Evolutionary conservation across 148 eudicot species (phyloP), one percentile per base, ranked within the genome.

Genomic region (Rhododendron ferrugineum): DNA sequence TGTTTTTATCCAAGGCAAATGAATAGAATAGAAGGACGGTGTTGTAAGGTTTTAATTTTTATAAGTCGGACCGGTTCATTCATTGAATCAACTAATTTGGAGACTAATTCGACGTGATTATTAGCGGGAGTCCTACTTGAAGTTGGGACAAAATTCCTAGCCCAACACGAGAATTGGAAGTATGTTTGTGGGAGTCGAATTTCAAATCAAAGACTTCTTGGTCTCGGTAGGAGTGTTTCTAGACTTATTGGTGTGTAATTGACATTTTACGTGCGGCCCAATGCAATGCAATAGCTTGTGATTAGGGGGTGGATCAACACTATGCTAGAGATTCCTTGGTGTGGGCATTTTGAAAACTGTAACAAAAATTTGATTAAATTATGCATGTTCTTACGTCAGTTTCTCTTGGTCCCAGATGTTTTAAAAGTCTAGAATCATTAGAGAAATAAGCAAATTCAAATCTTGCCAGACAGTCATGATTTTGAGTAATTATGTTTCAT

Each of bases 1-100:
- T 75, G 82, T 82, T 36, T 15, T 49, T 81, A 86, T 82, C 85
- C 77, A 11, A 77, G 20, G 83, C 23, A 22, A 52, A 14, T 60
- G 68, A 70, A 52, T 79, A 66, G 80, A 86, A 34, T 49, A 44
- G 22, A 83, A 15, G 37, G 76, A 62, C 30, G 23, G 36, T 46
- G 44, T 46, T 68, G 32, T n/a, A 64, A 9, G 30, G 5, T 40
- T 36, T 36, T 36, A 3, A 0, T 36, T 3, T 36, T 64, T 0
- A 10, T 26, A 8, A 26, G 32, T n/a, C 0, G 32, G 5, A n/a
- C 15, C 32, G 73, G 73, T 26, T 26, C 15, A 66, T 26, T 26
- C 15, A 66, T 3, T 66, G 32, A 11, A 66, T 26, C 6, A 6
- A n/a, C 0, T 0, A 5, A 66, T 66, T 26, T 0, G 1, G 34